phyloP scores from a whole-genome alignment of 805 yeast genomes.

The Sporopachydermia quercuum region DNA sequence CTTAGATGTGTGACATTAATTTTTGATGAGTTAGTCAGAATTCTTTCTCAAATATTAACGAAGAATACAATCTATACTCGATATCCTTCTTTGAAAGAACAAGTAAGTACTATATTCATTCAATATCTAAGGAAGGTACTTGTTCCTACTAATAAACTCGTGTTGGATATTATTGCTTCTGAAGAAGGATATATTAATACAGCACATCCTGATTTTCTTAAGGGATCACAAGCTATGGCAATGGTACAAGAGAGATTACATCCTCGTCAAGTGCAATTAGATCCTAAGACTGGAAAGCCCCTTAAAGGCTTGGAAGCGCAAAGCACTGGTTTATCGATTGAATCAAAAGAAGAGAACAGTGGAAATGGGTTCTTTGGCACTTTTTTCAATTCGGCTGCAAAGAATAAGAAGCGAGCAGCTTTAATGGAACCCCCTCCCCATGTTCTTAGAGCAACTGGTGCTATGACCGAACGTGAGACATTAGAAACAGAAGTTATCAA shows the following conservation, averaged over 20 bases:
- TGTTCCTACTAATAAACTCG: slow-evolving; percentile 76
- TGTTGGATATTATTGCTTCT: slow-evolving; percentile 63
- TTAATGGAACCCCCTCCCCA: slow-evolving; percentile 97
- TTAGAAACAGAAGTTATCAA: slow-evolving; percentile 96
- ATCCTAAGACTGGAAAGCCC: slow-evolving; percentile 84
- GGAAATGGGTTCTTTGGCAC: slow-evolving; percentile 86
- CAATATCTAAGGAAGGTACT: slow-evolving; percentile 67
- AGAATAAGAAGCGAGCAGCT: slow-evolving; percentile 86
- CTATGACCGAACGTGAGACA: slow-evolving; percentile 86
- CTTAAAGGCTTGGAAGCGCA: no score
- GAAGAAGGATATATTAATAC: slow-evolving; percentile 95
- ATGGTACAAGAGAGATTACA: slow-evolving; percentile 80
- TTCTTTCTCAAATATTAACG: slow-evolving; percentile 67
- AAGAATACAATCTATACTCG: slow-evolving; percentile 65
- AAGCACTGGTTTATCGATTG: no score
- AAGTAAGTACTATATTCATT: slow-evolving; percentile 65
- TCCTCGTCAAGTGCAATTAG: slow-evolving; percentile 66
- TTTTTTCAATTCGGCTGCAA: slow-evolving; percentile 49
- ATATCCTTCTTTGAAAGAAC: slow-evolving; percentile 84
- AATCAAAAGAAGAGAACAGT: slow-evolving; percentile 29
- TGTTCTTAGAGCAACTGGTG: slow-evolving; percentile 82
- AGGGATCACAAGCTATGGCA: slow-evolving; percentile 90
- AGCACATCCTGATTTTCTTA: slow-evolving; percentile 91
- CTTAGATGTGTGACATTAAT: slow-evolving; percentile 77
- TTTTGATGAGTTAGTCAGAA: slow-evolving; percentile 89